A percentile compares a stretch with the other conserved stretches of the same genome.
phyloP scores from a whole-genome alignment of 495 filamentous ascomycete species.

The Barbatosphaeria neglecta region DNA sequence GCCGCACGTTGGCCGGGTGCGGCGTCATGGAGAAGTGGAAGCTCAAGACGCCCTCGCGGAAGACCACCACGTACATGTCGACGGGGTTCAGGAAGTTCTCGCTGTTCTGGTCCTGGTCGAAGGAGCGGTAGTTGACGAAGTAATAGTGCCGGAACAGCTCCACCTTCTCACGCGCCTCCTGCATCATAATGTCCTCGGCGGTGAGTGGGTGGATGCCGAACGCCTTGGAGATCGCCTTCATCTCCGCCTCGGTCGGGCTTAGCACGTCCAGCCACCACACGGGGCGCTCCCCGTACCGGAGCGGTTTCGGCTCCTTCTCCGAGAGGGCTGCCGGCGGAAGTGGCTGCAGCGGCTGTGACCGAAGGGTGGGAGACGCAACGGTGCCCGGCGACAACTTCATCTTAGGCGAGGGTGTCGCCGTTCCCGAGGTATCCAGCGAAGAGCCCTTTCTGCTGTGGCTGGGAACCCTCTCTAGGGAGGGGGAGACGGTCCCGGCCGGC shows the following conservation, averaged over 20 bases:
- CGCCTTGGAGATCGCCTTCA: constrained; percentile 80
- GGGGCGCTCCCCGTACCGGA: constrained; percentile 75
- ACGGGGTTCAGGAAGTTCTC: constrained; percentile 88
- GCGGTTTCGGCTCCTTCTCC: constrained; percentile 31
- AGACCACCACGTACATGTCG: constrained; percentile 96
- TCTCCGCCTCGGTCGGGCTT: constrained; percentile 81
- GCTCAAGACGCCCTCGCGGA: constrained; percentile 85
- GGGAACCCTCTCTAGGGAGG: not conserved
- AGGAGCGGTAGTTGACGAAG: constrained; percentile 94
- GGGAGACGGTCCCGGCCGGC: not conserved
- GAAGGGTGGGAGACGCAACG: constrained; percentile 10
- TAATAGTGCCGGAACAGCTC: constrained; percentile 96
- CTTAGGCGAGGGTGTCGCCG: constrained; percentile 1
- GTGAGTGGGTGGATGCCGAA: constrained; percentile 94
- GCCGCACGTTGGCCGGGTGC: constrained; percentile 88
- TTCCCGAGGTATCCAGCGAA: not conserved
- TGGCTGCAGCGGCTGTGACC: constrained; percentile 11
- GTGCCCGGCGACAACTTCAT: no score
- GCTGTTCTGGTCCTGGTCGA: constrained; percentile 82
- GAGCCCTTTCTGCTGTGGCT: not conserved
- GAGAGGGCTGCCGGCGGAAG: constrained; percentile 7
- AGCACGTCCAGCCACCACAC: constrained; percentile 94
- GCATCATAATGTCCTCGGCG: constrained; percentile 91
- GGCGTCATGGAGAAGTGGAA: constrained; percentile 93
- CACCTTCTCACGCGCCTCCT: constrained; percentile 94